Evolutionary conservation across 257 asterid species (phyloP).

Genomic region (Solanum habrochaites): DNA sequence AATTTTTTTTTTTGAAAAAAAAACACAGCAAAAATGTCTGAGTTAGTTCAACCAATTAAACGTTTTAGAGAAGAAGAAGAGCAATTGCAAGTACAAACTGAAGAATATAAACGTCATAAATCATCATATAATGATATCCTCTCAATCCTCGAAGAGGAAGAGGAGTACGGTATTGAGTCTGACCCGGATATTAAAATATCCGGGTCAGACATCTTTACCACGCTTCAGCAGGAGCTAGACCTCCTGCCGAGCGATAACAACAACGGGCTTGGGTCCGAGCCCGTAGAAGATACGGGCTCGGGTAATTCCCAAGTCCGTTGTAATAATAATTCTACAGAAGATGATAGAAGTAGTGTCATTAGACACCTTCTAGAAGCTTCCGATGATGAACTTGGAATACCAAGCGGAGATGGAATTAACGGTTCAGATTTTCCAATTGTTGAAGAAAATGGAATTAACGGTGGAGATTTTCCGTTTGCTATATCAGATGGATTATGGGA

Average conservation of each 20-base stretch:
- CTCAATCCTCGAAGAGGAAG: constrained; percentile 57
- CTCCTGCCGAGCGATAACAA: constrained; percentile 8
- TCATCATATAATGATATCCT: constrained; percentile 40
- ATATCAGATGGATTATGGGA: constrained; percentile 58
- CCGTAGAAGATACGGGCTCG: neutral
- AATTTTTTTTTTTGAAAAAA: too few relatives aligned
- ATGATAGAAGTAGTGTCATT: constrained; percentile 39
- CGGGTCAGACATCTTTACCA: constrained; percentile 40
- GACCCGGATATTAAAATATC: constrained; percentile 26
- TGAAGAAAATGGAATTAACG: neutral
- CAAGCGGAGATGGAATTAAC: constrained; percentile 14
- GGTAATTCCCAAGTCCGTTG: neutral
- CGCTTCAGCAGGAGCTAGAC: constrained; percentile 62
- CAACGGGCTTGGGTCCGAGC: constrained; percentile 12
- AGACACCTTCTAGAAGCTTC: constrained; percentile 85
- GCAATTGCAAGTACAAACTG: neutral
- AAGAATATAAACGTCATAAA: constrained; percentile 29
- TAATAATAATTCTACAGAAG: constrained; percentile 10
- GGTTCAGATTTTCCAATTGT: constrained; percentile 3
- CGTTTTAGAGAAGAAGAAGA: constrained; percentile 59
- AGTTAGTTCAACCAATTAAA: constrained; percentile 26
- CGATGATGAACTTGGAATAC: constrained; percentile 84
- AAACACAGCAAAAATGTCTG: constrained; percentile 37
- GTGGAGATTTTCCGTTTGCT: constrained; percentile 13
- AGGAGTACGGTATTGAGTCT: constrained; percentile 21